phyloP scores from a whole-genome alignment of 257 asterid genomes.

The Rubia yunnanensis region DNA sequence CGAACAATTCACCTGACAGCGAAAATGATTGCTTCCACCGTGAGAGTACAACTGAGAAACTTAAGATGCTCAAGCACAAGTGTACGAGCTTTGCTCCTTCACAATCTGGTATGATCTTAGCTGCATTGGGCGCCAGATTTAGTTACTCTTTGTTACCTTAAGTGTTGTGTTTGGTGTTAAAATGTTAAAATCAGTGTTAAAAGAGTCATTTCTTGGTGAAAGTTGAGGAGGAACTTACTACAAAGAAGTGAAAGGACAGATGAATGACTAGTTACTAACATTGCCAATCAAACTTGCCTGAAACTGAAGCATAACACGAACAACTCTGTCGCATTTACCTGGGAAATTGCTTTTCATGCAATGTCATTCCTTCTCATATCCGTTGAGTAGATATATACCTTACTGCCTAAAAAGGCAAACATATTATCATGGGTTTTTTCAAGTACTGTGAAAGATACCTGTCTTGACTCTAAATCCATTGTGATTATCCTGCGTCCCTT shows the following conservation, averaged over 20 bases:
- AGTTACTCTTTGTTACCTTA: not conserved
- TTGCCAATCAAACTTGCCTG: not conserved
- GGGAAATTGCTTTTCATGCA: not conserved
- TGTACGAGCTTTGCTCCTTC: constrained; percentile 47
- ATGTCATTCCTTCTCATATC: not conserved
- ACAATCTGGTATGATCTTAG: constrained; percentile 44
- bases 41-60: constrained; percentile 29
- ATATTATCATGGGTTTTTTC: not conserved
- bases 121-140: constrained; percentile 8
- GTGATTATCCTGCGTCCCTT: not conserved
- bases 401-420: not conserved
- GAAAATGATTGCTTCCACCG: constrained; percentile 18
- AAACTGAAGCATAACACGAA: not conserved
- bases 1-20: constrained; percentile 13
- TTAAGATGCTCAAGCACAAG: constrained; percentile 45
- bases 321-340: not conserved
- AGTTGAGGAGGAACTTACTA: not conserved
- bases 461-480: not conserved
- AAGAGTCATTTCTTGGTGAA: not conserved
- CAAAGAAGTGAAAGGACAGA: not conserved
- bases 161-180: not conserved
- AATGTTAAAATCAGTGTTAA: not conserved
- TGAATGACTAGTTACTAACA: not conserved
- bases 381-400: not conserved
- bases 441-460: too few species aligned